phyloP scores from a whole-genome alignment of 805 yeast species.

The Vanderwaltozyma polyspora region DNA sequence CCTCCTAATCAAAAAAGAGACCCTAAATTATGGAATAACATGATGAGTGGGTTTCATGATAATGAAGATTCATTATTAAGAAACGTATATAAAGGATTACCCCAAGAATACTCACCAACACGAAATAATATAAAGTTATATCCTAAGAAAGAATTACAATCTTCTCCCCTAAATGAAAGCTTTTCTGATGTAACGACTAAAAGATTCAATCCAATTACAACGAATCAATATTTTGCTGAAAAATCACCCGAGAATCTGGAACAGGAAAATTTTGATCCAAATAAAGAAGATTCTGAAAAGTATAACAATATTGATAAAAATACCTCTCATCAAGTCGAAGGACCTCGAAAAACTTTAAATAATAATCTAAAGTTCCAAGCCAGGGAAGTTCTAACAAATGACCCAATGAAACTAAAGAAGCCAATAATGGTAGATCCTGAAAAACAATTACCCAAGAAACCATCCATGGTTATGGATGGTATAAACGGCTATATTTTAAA shows the following conservation, averaged over 20 bases:
- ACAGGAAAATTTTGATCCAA: not conserved
- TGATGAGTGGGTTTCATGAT: conserved; percentile 19
- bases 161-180: not conserved
- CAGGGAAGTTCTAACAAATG: too few relatives aligned
- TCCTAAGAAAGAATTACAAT: not conserved
- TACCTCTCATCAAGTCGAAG: too few relatives aligned
- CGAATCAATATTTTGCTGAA: conserved; percentile 5
- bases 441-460: too few relatives aligned
- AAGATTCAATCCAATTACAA: conserved; percentile 9
- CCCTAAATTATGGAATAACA: conserved; percentile 15
- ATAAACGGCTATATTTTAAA: conserved; percentile 7
- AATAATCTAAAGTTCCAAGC: too few relatives aligned
- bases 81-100: conserved; percentile 9
- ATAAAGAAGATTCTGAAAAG: not conserved
- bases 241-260: not conserved
- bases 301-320: too few relatives aligned
- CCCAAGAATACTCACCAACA: conserved; percentile 4
- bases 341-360: too few relatives aligned
- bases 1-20: conserved; percentile 13
- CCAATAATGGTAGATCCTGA: too few relatives aligned
- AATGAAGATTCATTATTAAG: conserved; percentile 15
- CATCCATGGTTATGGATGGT: too few relatives aligned
- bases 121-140: not conserved
- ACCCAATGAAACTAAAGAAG: too few relatives aligned
- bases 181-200: conserved; percentile 3